These are phyloP conservation scores for Plasmodium gonderi DNA, from an alignment of 169 alveolate species.

Conservation along the genomic window DNA sequence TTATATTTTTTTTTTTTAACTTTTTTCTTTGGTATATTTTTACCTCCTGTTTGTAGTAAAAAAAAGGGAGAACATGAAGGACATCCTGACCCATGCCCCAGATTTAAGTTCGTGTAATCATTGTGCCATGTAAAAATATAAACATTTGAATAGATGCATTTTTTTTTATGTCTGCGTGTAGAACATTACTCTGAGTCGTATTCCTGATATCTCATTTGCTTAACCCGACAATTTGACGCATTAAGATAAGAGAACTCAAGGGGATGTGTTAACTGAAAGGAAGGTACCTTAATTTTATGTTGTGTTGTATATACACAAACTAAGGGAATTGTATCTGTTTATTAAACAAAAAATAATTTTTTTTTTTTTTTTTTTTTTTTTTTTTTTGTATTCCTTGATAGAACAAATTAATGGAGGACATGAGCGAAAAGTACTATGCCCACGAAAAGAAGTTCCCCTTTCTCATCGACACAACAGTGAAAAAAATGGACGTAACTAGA, in stretches of 20 bases:
- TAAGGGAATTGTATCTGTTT: too few species aligned
- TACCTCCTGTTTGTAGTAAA: constrained; percentile 19
- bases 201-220: neutral
- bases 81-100: constrained; percentile 43
- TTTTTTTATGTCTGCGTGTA: neutral
- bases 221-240: neutral
- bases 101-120: constrained; percentile 16
- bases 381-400: too few species aligned
- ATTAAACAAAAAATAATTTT: too few species aligned
- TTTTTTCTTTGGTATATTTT: too few species aligned
- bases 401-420: constrained; percentile 46
- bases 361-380: neutral
- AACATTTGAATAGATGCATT: neutral
- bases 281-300: constrained; percentile 4
- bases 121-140: neutral
- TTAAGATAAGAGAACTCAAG: constrained; percentile 49
- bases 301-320: neutral
- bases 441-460: constrained; percentile 58
- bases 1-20: too few species aligned
- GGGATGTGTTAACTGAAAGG: constrained; percentile 51
- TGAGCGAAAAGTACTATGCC: constrained; percentile 5
- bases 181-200: neutral
- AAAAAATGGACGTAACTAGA: constrained; percentile 26
- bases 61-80: constrained; percentile 57
- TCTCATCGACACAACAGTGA: constrained; percentile 44